Evolutionary conservation across 1,139 yeast genomes (phyloP), one percentile per base, ranked within the genome.

Genomic region (Keqinozyma sinolaborantium): DNA sequence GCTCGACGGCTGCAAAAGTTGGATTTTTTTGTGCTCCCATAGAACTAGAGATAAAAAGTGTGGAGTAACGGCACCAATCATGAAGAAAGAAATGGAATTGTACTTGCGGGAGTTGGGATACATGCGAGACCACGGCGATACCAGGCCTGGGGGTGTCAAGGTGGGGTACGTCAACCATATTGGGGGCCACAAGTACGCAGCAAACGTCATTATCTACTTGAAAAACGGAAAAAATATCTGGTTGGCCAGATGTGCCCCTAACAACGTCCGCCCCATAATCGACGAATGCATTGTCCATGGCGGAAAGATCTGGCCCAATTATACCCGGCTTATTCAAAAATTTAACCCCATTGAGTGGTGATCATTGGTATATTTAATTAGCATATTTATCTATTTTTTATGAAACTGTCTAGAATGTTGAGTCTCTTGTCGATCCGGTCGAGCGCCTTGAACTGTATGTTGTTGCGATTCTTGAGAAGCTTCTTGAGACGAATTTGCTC

Each of bases 171-270:
- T 84, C 14, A 87, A 85, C 50, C 98, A 92, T 56, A 83, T 92
- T 19, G 98, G 98, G 3, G 97, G 97, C 2, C 98, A 92, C 58
- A 92, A 92, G 51, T 92, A 67, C 56, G 85, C 92, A 2, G 97
- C 97, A 2, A 92, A 92, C 56, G 84, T 86, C 2, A 70, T 87
- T 33, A 73, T 90, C 16, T 88, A 86, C 50, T 59, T 79, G 40
- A 77, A 73, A 42, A 35, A 45, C 9, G 95, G 95, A 10, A 82
- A 84, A 45, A 77, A 82, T 38, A 74, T 88, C 23, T 88, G 97
- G 97, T 64, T 87, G 49, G 97, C 95, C 1, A 70, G 92, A 42
- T 83, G 94, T 38, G 68, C 75, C 4, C 97, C 97, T 7, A 70
- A 70, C 31, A 86, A 87, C 48, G 86, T 81, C 13, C 68, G 70